A percentile compares a stretch with the other conserved stretches of the same genome.
These are phyloP conservation scores for Anacardium occidentale DNA, from an alignment of 345 rosid species.

Conservation along the genomic window DNA sequence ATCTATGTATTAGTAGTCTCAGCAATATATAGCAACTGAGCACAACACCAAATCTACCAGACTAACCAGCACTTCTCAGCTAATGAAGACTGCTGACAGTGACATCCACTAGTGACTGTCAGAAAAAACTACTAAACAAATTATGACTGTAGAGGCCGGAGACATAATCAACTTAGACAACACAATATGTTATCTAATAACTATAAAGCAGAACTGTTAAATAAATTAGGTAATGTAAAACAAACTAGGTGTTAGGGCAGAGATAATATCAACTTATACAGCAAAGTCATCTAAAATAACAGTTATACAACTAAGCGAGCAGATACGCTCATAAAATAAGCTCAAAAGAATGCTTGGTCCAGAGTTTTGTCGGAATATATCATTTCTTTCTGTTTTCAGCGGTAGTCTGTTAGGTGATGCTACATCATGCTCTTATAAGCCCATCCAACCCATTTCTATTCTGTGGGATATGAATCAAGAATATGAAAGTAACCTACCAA, in stretches of 20 bases:
- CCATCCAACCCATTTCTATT: no score
- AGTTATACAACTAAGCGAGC: no score
- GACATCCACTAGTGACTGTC: background rate
- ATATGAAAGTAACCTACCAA: background rate
- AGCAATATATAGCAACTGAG: background rate
- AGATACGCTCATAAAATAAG: background rate
- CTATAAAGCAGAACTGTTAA: no score
- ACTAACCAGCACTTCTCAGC: background rate
- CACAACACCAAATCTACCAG: background rate
- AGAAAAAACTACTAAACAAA: no score
- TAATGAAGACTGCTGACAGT: background rate
- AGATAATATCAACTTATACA: constrained; percentile 7
- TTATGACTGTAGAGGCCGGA: no score
- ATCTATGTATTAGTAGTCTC: background rate
- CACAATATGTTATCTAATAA: no score
- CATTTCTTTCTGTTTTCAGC: background rate
- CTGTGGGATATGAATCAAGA: no score
- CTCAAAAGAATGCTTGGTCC: background rate
- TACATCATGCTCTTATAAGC: no score
- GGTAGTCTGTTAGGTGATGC: no score
- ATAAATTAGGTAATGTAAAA: no score
- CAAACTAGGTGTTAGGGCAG: background rate
- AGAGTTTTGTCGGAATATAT: background rate
- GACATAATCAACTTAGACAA: no score
- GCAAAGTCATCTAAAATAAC: background rate